Evolutionary conservation across 139 green algal species (phyloP), one percentile per base, ranked within the genome.

Genomic region (Picochlorum sp.): DNA sequence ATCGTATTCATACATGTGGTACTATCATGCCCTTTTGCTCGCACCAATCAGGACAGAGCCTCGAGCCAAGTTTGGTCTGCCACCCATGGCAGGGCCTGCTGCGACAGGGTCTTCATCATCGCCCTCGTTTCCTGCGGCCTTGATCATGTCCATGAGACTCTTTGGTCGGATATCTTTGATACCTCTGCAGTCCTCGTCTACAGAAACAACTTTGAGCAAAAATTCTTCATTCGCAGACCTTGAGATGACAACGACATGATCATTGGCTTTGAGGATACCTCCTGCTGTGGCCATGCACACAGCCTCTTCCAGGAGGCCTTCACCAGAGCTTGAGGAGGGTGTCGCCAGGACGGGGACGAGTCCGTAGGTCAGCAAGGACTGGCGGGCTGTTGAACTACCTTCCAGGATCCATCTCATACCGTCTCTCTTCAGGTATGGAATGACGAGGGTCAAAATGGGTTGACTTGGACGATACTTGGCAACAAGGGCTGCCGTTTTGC

Each of bases 381-480:
- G 88, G 6, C 89, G 83, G 21, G 89, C 88, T 1, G 69, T 63
- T 37, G 49, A 58, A 3, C 82, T 66, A 15, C 84, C 84, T 60
- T 90, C 82, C 59, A 96, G 81, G 64, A 72, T 79, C 89, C 89
- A 95, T 59, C 77, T 79, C 34, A 94, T 75, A 26, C 63, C 63
- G 64, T 96, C 80, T 41, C 71, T 77, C 65, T 88, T 85, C 6
- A 95, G 78, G 59, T 83, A 84, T 2, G 89, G 89, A 44, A 96
- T 80, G 45, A 95, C 85, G 65, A 96, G 74, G 2, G 89, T 90
- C 31, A 95, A 71, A 77, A 95, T 92, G 67, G 88, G 89, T 76
- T 92, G 79, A 6, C 79, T 74, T 10, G 87, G 87, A 8, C 86
- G 70, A 83, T 91, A 91, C 79, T 95, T 95, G 62, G 88, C 86